Conservation (phyloP, 1,284 basidiomycete species). For the Clitocybe nebularis region DNA sequence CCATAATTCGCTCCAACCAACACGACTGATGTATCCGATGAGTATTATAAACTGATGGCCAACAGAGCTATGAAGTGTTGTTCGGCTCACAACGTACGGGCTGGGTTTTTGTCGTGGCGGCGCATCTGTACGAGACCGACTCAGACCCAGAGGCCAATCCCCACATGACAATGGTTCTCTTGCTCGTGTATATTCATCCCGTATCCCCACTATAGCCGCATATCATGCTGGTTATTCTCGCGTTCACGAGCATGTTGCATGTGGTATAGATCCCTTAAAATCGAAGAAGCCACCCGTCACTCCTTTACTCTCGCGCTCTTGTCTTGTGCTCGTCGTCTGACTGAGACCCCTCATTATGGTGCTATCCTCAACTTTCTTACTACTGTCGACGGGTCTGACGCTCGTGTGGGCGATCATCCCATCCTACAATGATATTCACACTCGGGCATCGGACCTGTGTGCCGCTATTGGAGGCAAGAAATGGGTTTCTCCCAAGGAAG, state of each 20-base stretch:
- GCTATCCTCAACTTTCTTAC: not conserved
- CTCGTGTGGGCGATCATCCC: conserved; percentile 10
- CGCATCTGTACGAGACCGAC: no score
- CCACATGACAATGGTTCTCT: not conserved
- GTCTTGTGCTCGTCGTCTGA: not conserved
- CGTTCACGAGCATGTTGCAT: no score
- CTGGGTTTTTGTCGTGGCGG: no score
- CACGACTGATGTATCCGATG: no score
- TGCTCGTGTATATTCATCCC: not conserved
- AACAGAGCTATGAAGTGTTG: no score
- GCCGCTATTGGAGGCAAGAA: conserved; percentile 35
- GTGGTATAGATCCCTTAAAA: not conserved
- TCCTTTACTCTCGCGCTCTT: no score
- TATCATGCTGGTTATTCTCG: not conserved
- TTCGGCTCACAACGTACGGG: no score
- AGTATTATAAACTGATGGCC: no score
- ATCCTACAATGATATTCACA: not conserved
- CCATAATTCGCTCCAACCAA: no score
- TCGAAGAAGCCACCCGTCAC: not conserved
- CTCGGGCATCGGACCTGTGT: conserved; percentile 29
- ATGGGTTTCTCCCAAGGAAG: conserved; percentile 37
- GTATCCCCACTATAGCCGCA: not conserved
- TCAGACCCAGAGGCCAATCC: no score
- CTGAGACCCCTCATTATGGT: not conserved
- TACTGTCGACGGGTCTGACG: conserved; percentile 2